phyloP scores from a whole-genome alignment of 305 asterid species.

The Lippia alba region DNA sequence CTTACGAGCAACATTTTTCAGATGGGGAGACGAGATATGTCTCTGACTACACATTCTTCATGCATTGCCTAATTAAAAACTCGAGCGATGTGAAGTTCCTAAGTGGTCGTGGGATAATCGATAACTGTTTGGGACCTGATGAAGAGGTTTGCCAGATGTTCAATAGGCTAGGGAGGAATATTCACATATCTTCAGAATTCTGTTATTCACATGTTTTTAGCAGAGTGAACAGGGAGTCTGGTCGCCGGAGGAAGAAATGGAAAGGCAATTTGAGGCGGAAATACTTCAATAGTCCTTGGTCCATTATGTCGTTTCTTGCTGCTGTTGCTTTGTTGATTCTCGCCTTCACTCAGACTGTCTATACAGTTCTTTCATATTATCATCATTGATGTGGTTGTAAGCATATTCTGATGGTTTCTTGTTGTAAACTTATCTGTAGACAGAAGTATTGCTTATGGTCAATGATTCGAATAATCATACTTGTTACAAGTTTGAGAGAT shows the following conservation, averaged over 20 bases:
- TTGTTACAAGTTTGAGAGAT: no score
- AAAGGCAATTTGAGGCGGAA: no score
- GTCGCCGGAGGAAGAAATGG: conserved; percentile 7
- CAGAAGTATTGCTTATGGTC: no score
- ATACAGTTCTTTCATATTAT: conserved; percentile 11
- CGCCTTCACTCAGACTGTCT: conserved; percentile 1
- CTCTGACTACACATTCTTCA: not conserved
- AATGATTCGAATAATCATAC: no score
- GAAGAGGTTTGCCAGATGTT: conserved; percentile 16
- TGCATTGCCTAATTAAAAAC: conserved; percentile 8
- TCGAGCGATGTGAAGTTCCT: conserved; percentile 23
- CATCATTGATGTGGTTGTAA: no score
- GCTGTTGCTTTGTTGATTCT: not conserved
- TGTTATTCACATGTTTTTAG: conserved; percentile 15
- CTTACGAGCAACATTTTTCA: conserved; percentile 21
- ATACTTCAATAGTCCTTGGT: conserved; percentile 1
- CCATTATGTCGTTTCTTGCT: conserved; percentile 7
- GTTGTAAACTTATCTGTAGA: no score
- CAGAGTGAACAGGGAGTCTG: not conserved
- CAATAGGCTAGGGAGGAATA: conserved; percentile 24
- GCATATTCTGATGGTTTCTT: no score
- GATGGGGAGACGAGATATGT: not conserved
- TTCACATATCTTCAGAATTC: conserved; percentile 3
- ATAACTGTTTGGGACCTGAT: conserved; percentile 26
- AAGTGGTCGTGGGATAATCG: conserved; percentile 25